Percentiles rank a stretch among this genome's conserved stretches.
Evolutionary conservation across 345 rosid species (phyloP).

Genomic region (Eucalyptus tenuipes): DNA sequence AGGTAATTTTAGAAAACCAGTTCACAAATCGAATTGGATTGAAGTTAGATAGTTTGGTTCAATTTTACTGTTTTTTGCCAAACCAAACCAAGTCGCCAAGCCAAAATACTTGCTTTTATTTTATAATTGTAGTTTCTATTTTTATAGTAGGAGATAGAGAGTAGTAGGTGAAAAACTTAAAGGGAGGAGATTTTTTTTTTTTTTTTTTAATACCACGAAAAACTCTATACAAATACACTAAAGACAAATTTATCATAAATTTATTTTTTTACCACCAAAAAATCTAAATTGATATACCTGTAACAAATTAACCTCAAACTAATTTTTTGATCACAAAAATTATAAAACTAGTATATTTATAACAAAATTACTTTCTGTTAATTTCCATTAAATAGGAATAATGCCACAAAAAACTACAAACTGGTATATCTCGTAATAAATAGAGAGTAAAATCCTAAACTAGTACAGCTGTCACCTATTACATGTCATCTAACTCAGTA

Average conservation of each 20-base stretch:
- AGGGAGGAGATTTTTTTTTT: neutral
- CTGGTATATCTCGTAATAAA: fast-evolving
- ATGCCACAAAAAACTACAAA: too few relatives aligned
- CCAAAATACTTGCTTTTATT: neutral
- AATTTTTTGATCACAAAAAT: too few relatives aligned
- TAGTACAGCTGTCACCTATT: fast-evolving
- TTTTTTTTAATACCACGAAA: too few relatives aligned
- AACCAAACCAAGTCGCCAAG: neutral
- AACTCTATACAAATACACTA: neutral
- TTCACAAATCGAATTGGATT: neutral
- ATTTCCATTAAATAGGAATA: too few relatives aligned
- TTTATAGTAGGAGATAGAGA: neutral
- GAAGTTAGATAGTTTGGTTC: neutral
- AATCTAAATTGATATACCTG: too few relatives aligned
- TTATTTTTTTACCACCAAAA: too few relatives aligned
- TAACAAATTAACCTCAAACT: too few relatives aligned
- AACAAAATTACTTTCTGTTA: fast-evolving
- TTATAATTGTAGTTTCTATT: neutral
- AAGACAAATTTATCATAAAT: too few relatives aligned
- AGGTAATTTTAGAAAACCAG: neutral
- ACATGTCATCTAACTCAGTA: too few relatives aligned
- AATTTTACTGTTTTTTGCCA: neutral
- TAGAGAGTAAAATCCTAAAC: too few relatives aligned
- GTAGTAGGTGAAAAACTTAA: neutral
- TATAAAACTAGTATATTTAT: neutral